Evolutionary conservation across 768 basidiomycete genomes (phyloP).

Genomic region (Termitomyces sp.): DNA sequence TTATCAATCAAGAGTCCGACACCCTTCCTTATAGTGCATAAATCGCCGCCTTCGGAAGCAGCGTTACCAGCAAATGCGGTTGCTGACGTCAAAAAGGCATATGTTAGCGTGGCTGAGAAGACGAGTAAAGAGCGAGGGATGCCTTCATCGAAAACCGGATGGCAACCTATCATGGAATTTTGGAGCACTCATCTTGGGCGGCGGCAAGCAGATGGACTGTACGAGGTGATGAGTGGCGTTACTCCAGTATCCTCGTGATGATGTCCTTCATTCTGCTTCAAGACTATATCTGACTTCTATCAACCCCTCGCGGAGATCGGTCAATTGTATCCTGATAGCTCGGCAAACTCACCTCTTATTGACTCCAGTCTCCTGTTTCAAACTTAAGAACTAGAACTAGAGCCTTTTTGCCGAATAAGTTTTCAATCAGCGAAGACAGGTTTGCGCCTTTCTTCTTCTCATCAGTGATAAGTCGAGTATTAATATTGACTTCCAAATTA

Average conservation of each 20-base stretch:
- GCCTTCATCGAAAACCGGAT: constrained; percentile 72
- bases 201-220: constrained; percentile 55
- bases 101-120: constrained; percentile 41
- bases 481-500: too few relatives aligned
- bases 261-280: not conserved
- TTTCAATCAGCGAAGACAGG: too few relatives aligned
- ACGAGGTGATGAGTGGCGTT: constrained; percentile 56
- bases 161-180: constrained; percentile 82
- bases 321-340: not conserved
- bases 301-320: not conserved
- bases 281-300: not conserved
- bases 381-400: too few relatives aligned
- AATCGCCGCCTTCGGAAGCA: constrained; percentile 39
- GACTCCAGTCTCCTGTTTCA: too few relatives aligned
- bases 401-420: too few relatives aligned
- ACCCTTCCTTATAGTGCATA: constrained; percentile 55
- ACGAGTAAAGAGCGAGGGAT: constrained; percentile 52
- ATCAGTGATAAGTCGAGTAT: too few relatives aligned
- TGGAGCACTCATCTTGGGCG: constrained; percentile 68
- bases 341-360: too few relatives aligned
- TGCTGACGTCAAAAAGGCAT: constrained; percentile 57
- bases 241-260: not conserved
- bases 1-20: constrained; percentile 46
- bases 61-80: constrained; percentile 41
- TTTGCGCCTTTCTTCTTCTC: too few relatives aligned